These are phyloP conservation scores for Marasmius fiardii DNA, from an alignment of 1,284 basidiomycete genomes.

Conservation along the genomic window DNA sequence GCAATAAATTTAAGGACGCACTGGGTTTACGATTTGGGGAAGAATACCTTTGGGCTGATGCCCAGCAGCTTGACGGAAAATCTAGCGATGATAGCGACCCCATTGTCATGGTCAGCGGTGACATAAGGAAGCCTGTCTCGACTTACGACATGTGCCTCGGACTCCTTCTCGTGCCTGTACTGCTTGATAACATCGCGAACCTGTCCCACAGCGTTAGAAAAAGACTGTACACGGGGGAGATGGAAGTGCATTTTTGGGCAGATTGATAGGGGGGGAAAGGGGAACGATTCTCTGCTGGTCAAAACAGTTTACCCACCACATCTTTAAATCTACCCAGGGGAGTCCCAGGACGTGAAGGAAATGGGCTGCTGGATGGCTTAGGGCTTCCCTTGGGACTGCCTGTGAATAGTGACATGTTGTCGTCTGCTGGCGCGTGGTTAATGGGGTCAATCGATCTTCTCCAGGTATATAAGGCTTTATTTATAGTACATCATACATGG, in stretches of 20 bases:
- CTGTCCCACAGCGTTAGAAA: conserved; percentile 44
- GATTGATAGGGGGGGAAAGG: conserved; percentile 14
- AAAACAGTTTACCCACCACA: background rate
- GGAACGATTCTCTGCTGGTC: conserved; percentile 2
- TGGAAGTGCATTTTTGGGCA: conserved; percentile 32
- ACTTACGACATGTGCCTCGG: conserved; percentile 78
- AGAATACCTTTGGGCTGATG: conserved; percentile 60
- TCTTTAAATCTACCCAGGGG: background rate
- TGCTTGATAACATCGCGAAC: conserved; percentile 54
- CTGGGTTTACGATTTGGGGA: conserved; percentile 69
- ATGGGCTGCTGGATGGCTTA: background rate
- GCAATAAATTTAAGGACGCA: conserved; percentile 26
- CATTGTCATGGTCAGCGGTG: background rate
- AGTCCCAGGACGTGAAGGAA: background rate
- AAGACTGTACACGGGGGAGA: conserved; percentile 34
- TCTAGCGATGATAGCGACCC: conserved; percentile 34
- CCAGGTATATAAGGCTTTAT: background rate
- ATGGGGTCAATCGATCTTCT: background rate
- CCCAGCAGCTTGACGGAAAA: conserved; percentile 68
- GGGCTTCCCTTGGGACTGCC: background rate
- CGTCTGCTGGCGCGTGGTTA: background rate
- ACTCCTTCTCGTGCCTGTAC: conserved; percentile 71
- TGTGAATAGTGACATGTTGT: background rate
- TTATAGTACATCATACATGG: background rate
- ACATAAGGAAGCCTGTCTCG: background rate